Percentiles rank a stretch among this genome's conserved stretches.
These are phyloP conservation scores for Sphagnum tenellum DNA, from an alignment of 225 moss, liverwort and hornwort genomes.

Conservation along the genomic window DNA sequence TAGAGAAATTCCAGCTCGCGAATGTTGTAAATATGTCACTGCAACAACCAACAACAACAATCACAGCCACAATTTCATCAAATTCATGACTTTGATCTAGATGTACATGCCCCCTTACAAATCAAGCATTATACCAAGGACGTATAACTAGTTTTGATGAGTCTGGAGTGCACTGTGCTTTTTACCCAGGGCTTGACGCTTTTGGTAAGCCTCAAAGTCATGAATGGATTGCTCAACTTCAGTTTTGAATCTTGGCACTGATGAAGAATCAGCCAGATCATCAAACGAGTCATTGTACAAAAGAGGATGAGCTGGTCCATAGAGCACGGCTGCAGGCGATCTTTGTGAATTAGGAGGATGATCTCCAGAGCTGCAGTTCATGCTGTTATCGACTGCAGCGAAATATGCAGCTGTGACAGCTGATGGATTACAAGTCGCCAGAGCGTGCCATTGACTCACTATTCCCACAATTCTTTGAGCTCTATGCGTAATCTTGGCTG, in stretches of 20 bases:
- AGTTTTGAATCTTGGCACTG: constrained; percentile 7
- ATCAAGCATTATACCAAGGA: no score
- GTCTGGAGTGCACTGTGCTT: no score
- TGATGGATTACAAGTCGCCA: constrained; percentile 64
- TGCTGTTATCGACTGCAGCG: constrained; percentile 9
- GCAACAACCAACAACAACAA: no score
- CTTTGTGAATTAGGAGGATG: no score
- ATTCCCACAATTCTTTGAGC: constrained; percentile 72
- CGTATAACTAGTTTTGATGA: no score
- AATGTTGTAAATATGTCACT: no score
- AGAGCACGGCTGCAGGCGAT: background rate
- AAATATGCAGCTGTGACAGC: constrained; percentile 15
- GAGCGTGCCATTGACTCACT: constrained; percentile 92
- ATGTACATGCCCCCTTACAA: no score
- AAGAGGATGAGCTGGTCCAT: constrained; percentile 68
- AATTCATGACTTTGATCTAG: no score
- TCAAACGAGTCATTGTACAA: constrained; percentile 46
- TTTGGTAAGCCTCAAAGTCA: constrained; percentile 61
- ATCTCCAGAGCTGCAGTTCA: no score
- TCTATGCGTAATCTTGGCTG: constrained; percentile 85
- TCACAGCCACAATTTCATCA: no score
- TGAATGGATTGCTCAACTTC: constrained; percentile 19
- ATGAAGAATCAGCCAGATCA: constrained; percentile 24
- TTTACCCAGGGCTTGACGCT: constrained; percentile 71
- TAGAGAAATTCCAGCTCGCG: no score